Evolutionary conservation across 148 eudicot species (phyloP), one percentile per base, ranked within the genome.

Genomic region (Camellia lanceoleosa): DNA sequence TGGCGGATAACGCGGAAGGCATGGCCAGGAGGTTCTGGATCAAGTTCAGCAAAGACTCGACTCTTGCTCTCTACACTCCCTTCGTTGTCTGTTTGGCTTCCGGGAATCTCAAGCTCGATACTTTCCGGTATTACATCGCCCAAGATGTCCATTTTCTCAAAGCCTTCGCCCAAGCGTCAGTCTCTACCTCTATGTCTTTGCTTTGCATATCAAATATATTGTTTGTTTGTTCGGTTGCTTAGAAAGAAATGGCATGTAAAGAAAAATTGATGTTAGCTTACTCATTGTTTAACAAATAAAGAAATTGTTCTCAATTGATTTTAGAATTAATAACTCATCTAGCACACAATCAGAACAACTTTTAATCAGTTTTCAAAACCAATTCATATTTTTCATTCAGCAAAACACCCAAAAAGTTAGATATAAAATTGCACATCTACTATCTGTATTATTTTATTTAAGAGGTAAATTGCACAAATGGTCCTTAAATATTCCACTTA

Each of bases 121-220:
- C 92, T 64, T 97, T 97, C 75, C 85, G 94, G 8, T 88, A 91
- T 81, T 96, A 96, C 79, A 78, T 96, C 74, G 86, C 92, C 51
- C 99, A 96, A 71, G 99, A 94, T 82, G 88, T 88, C 58, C 89
- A 94, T 68, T 97, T 97, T 74, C 95, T 97, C 60, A 88, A 87
- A 20, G 93, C 97, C 66, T 94, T 90, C 74, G 93, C 91, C 16
- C 85, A 90, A 15, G 99, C 98, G 99, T 96, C 0, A 87, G 95
- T 84, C 11, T 58, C 66, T 41, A 5, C 51, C 9, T 68, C 42
- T 54, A 38, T 58, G 42, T 77, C 10, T 65, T 55, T 42, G 6
- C 51, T 69, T 51, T 16, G 44, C 18, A 10, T 19, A 43, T 69
- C 4, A 43, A 16, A 18, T 19, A 7, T 41, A 64, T 56, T 16